Evolutionary conservation across 2,329 filamentous ascomycete genomes (phyloP).

Genomic region (Pseudogymnoascus sp.): DNA sequence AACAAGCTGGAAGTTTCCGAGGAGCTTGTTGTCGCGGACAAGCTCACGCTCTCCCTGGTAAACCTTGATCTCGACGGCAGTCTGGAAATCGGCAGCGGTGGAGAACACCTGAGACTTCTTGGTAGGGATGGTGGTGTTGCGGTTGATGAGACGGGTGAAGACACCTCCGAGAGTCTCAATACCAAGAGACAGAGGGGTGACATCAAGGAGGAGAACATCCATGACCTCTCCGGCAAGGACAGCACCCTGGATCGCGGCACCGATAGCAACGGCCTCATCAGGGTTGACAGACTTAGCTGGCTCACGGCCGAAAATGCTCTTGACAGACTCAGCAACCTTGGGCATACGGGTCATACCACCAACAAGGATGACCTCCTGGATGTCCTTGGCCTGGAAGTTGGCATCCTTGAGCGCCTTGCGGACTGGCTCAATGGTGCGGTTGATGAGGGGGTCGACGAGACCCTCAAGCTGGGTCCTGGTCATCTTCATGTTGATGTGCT

Average conservation of each 20-base stretch:
- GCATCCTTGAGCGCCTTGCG: conserved; percentile 97
- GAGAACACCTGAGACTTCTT: conserved; percentile 99
- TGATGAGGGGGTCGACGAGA: conserved; percentile 84
- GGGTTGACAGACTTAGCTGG: conserved; percentile 98
- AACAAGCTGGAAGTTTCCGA: conserved; percentile 98
- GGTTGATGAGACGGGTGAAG: conserved; percentile 96
- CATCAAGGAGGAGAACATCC: conserved; percentile 89
- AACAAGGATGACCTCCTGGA: conserved; percentile 95
- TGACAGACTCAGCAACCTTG: conserved; percentile 93
- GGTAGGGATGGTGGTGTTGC: conserved; percentile 97
- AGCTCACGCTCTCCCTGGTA: conserved; percentile 99
- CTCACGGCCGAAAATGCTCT: conserved; percentile 92
- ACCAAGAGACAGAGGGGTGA: conserved; percentile 92
- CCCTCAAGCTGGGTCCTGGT: conserved; percentile 86
- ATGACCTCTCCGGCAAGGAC: conserved; percentile 95
- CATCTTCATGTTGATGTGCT: conserved; percentile 97
- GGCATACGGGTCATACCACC: conserved; percentile 99
- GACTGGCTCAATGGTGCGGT: conserved; percentile 80
- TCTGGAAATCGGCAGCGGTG: conserved; percentile 96
- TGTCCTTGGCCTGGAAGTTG: conserved; percentile 81
- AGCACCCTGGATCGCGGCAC: conserved; percentile 94
- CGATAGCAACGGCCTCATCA: conserved; percentile 95
- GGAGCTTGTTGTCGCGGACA: conserved; percentile 95
- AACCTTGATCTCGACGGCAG: conserved; percentile 98
- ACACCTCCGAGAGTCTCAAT: conserved; percentile 98